These are phyloP conservation scores for Solanum paucissectum DNA, from an alignment of 257 asterid genomes.

Conservation along the genomic window DNA sequence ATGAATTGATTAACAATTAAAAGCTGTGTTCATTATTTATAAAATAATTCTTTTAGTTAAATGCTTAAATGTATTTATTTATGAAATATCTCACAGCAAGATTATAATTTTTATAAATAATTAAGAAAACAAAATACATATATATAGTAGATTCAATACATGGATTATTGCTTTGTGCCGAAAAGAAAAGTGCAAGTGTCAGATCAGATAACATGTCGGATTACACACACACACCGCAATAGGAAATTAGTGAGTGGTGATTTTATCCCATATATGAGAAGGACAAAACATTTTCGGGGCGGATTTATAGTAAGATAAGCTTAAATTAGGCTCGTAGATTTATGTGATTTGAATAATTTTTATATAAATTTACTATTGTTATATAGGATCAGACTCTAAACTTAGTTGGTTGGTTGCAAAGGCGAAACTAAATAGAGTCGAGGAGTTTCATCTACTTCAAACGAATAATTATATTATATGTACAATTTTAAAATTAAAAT, in stretches of 20 bases:
- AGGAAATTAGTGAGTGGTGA: background rate
- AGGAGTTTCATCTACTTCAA: background rate
- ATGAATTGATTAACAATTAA: background rate
- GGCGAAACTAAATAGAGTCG: accelerated
- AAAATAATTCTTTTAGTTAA: no score
- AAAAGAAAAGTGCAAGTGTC: background rate
- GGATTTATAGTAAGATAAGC: background rate
- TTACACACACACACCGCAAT: background rate
- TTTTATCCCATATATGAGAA: background rate
- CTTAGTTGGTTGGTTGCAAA: background rate
- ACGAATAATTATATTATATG: background rate
- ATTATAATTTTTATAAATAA: background rate
- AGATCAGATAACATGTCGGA: background rate
- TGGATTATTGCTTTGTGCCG: background rate
- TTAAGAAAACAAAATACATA: background rate
- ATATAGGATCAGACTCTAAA: no score
- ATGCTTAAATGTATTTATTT: background rate
- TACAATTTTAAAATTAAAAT: background rate
- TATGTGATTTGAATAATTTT: no score
- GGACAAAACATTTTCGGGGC: background rate
- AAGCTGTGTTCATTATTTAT: background rate
- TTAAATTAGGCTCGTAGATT: no score
- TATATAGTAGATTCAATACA: background rate
- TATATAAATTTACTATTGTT: no score
- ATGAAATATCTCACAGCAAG: background rate